Evolutionary conservation across 1,284 basidiomycete species (phyloP).

Genomic region (Ustilago xerochloae): DNA sequence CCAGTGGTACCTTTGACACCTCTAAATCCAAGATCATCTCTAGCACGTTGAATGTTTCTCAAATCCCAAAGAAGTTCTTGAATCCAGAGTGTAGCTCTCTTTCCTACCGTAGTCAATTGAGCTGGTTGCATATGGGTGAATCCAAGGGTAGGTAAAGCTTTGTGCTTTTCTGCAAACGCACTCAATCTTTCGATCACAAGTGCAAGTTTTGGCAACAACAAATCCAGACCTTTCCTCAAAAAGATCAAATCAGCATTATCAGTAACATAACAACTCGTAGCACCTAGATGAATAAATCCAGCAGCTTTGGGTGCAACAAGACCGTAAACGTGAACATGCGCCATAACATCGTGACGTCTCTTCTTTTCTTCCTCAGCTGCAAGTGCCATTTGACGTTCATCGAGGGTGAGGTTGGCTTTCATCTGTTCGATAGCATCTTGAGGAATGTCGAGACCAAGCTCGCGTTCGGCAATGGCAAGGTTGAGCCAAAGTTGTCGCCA

Average conservation of each 20-base stretch:
- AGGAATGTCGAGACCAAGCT: constrained; percentile 89
- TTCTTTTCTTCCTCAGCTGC: constrained; percentile 97
- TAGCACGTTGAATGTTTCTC: constrained; percentile 87
- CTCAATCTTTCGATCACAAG: constrained; percentile 89
- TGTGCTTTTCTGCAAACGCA: constrained; percentile 76
- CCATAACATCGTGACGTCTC: constrained; percentile 98
- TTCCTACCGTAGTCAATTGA: constrained; percentile 98
- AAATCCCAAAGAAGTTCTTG: constrained; percentile 94
- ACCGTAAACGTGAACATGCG: constrained; percentile 97
- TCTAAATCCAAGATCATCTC: constrained; percentile 94
- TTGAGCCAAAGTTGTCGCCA: constrained; percentile 97
- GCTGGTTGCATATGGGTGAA: constrained; percentile 99
- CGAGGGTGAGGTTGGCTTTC: constrained; percentile 85
- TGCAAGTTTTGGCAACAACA: constrained; percentile 86
- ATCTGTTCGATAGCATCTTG: constrained; percentile 94
- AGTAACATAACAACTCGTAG: constrained; percentile 98
- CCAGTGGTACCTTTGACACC: constrained; percentile 99
- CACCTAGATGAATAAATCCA: constrained; percentile 95
- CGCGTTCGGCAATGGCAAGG: constrained; percentile 94
- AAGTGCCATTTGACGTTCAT: constrained; percentile 88
- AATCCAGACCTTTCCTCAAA: constrained; percentile 84
- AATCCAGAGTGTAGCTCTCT: constrained; percentile 97
- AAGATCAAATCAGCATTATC: constrained; percentile 93
- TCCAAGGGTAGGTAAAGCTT: constrained; percentile 75
- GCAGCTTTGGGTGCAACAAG: constrained; percentile 92